Evolutionary conservation across 257 asterid species (phyloP).

Genomic region (Osmanthus fragrans): DNA sequence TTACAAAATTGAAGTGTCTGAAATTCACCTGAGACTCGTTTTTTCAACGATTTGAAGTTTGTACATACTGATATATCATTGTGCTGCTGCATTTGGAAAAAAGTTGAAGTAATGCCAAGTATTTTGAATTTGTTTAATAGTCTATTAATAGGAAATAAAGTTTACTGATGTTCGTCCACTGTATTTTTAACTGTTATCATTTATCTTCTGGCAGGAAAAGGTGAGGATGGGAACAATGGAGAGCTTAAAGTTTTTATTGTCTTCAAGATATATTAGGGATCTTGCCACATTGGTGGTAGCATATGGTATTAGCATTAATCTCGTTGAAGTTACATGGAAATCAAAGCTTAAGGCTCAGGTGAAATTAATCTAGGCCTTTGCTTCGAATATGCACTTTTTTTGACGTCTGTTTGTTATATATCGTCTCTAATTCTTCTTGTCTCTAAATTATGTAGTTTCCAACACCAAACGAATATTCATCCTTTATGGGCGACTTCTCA

Average conservation of each 20-base stretch:
- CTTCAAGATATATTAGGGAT: conserved; percentile 85
- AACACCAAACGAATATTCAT: conserved; percentile 90
- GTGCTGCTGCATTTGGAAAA: no score
- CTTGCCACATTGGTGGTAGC: conserved; percentile 96
- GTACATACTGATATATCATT: no score
- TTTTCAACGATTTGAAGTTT: no score
- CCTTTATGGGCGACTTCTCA: conserved; percentile 97
- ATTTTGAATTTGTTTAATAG: conserved; percentile 3
- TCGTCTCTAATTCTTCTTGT: neutral
- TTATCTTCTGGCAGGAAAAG: conserved; percentile 57
- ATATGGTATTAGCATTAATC: conserved; percentile 93
- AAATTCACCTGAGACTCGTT: no score
- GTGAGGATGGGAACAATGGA: conserved; percentile 94
- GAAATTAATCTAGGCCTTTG: neutral
- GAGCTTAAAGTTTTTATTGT: conserved; percentile 88
- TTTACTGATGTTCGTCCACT: neutral
- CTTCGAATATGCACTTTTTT: neutral
- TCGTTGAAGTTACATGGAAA: conserved; percentile 98
- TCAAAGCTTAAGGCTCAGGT: conserved; percentile 99
- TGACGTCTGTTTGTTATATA: neutral
- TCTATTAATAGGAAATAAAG: neutral
- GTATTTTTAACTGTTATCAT: conserved; percentile 8
- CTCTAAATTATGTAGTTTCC: conserved; percentile 62
- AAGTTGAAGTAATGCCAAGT: neutral
- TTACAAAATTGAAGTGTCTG: no score